Conservation (phyloP, 805 yeast species). For the Metschnikowia dekortorum region DNA sequence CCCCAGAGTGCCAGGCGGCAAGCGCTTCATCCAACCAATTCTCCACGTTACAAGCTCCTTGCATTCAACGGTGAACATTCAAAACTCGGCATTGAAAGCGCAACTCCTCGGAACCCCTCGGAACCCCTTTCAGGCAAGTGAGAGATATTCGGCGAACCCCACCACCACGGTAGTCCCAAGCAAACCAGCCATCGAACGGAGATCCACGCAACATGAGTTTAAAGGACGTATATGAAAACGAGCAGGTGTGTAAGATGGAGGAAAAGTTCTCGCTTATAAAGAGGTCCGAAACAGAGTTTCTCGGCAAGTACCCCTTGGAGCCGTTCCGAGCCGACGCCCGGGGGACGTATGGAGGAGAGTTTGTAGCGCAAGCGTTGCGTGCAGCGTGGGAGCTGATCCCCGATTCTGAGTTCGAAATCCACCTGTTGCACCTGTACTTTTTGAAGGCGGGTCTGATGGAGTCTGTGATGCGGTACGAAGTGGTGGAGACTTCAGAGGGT, state of each 20-base stretch:
- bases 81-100: too few species aligned
- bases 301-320: constrained; percentile 26
- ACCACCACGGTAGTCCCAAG: too few species aligned
- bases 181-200: background rate
- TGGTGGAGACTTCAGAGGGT: constrained; percentile 20
- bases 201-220: constrained; percentile 10
- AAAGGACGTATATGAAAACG: constrained; percentile 8
- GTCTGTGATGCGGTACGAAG: constrained; percentile 24
- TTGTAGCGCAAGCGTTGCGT: constrained; percentile 21
- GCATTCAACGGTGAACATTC: too few species aligned
- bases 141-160: too few species aligned
- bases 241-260: constrained; percentile 16
- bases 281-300: constrained; percentile 12
- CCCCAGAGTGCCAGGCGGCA: background rate
- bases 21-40: background rate
- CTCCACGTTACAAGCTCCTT: background rate
- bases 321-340: constrained; percentile 18
- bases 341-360: constrained; percentile 30
- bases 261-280: constrained; percentile 17
- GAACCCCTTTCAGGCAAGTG: too few species aligned
- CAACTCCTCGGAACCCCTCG: too few species aligned
- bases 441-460: constrained; percentile 23
- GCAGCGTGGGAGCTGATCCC: constrained; percentile 27
- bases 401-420: constrained; percentile 21
- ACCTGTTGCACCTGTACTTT: constrained; percentile 27